A percentile compares a stretch with the other conserved stretches of the same genome.
Conservation (phyloP, 2,329 filamentous ascomycete genomes). For the Trichophyton simii region DNA sequence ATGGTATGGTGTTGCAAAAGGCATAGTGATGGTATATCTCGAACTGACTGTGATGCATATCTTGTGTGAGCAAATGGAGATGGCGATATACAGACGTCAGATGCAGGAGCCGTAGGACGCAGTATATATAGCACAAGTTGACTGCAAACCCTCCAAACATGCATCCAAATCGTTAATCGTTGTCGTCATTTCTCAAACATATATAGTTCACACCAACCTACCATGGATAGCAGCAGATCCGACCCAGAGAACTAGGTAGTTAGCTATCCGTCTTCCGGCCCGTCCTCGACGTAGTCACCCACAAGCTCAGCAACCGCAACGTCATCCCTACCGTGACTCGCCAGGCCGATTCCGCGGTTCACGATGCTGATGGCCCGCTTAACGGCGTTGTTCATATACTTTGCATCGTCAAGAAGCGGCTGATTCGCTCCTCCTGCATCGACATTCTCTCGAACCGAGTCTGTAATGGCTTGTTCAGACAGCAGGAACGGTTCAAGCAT, state of each 20-base stretch:
- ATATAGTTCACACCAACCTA: too few species aligned
- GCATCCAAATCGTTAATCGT: too few species aligned
- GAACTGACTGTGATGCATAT: too few species aligned
- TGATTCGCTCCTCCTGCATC: constrained; percentile 21
- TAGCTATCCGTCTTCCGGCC: constrained; percentile 28
- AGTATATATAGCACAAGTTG: too few species aligned
- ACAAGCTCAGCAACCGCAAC: constrained; percentile 36
- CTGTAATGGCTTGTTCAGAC: constrained; percentile 26
- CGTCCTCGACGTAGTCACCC: constrained; percentile 35
- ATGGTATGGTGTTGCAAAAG: too few species aligned
- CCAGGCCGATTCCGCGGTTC: constrained; percentile 14
- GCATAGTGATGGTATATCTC: too few species aligned
- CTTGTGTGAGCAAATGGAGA: too few species aligned
- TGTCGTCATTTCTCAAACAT: too few species aligned
- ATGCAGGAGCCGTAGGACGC: too few species aligned
- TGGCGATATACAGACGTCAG: too few species aligned
- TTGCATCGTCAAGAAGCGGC: constrained; percentile 15
- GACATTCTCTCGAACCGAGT: constrained; percentile 28
- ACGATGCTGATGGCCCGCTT: constrained; percentile 21
- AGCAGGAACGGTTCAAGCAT: constrained; percentile 38
- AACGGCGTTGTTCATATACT: constrained; percentile 17
- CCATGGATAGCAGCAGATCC: constrained; percentile 12
- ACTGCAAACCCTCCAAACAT: too few species aligned
- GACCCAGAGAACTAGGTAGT: constrained; percentile 22
- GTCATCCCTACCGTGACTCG: neutral